Evolutionary conservation across 2,329 filamentous ascomycete genomes (phyloP), one percentile per base, ranked within the genome.

Genomic region (Ceratocystis diversiconidia): DNA sequence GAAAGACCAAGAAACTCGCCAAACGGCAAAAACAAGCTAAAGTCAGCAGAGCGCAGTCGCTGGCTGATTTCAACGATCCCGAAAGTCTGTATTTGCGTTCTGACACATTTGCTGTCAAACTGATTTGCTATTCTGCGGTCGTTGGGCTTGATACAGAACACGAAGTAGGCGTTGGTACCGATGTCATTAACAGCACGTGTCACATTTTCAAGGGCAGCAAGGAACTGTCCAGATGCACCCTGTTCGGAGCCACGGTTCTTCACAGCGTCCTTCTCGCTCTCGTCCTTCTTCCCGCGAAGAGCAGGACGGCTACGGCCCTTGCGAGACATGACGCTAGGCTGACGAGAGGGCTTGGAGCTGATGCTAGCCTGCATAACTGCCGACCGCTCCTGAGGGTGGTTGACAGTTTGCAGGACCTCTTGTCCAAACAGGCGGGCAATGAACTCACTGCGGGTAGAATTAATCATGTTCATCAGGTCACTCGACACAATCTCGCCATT

Each of bases 51-150:
- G 62, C 92, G 85, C 48, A 99, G 80, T 22, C 94, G 84, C 73
- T 96, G 92, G 73, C 92, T 96, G 74, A 99, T 96, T 73, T 99
- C 94, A 0, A 92, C 92, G 71, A 99, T 95, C 41, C 94, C 94
- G 70, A 97, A 90, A 0, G 91, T 95, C 73, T 97, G 92, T 1
- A 99, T 83, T 73, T 99, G 94, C 10, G 89, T 89, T 3, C 94
- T 86, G 25, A 99, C 94, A 73, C 94, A 99, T 75, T 97, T 97
- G 82, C 91, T 96, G 75, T 99, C 94, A 71, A 97, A 99, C 72
- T 99, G 94, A 70, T 99, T 99, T 68, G 94, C 92, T 70, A 99
- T 99, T 62, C 94, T 86, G 64, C 94, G 84, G 73, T 99, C 94
- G 71, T 99, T 99, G 25, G 94, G 92, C 76, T 99, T 99, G 69